Percentiles rank a stretch among this genome's conserved stretches.
phyloP scores from a whole-genome alignment of 768 basidiomycete genomes.

The Gloeostereum incarnatum region DNA sequence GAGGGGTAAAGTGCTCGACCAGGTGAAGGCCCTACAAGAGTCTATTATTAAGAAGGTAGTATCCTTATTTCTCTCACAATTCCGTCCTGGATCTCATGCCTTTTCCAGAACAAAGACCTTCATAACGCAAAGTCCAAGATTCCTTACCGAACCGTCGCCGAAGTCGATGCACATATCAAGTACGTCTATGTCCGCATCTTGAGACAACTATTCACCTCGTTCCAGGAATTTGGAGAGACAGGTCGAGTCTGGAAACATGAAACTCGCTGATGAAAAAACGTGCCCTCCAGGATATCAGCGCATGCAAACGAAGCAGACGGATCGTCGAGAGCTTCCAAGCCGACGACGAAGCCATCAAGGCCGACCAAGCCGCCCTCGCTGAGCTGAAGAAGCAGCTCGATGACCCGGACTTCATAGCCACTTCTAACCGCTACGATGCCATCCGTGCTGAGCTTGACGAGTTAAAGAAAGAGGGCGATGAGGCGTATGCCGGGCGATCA shows the following conservation, averaged over 20 bases:
- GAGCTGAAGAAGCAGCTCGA: conserved; percentile 78
- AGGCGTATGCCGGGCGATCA: conserved; percentile 67
- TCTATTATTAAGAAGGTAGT: conserved; percentile 72
- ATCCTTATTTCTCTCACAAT: conserved; percentile 1
- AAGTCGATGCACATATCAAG: conserved; percentile 85
- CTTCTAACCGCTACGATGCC: conserved; percentile 71
- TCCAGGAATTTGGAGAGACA: conserved; percentile 75
- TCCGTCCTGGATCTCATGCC: conserved; percentile 1
- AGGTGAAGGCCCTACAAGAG: conserved; percentile 75
- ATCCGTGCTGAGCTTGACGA: conserved; percentile 82
- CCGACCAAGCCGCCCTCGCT: conserved; percentile 64
- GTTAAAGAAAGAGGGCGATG: conserved; percentile 81
- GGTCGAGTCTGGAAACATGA: conserved; percentile 87
- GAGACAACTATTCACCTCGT: conserved; percentile 7
- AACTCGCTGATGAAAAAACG: conserved; percentile 94
- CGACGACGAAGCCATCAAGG: conserved; percentile 74
- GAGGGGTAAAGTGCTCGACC: conserved; percentile 63
- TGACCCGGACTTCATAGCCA: conserved; percentile 80
- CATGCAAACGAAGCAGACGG: conserved; percentile 60
- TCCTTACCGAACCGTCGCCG: conserved; percentile 71
- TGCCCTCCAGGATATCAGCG: conserved; percentile 82
- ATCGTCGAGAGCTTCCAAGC: conserved; percentile 75
- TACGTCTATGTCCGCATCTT: conserved; percentile 24
- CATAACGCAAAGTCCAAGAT: conserved; percentile 73
- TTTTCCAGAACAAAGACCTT: conserved; percentile 70